Evolutionary conservation across 2,329 filamentous ascomycete genomes (phyloP).

Genomic region (Trichophyton verrucosum): DNA sequence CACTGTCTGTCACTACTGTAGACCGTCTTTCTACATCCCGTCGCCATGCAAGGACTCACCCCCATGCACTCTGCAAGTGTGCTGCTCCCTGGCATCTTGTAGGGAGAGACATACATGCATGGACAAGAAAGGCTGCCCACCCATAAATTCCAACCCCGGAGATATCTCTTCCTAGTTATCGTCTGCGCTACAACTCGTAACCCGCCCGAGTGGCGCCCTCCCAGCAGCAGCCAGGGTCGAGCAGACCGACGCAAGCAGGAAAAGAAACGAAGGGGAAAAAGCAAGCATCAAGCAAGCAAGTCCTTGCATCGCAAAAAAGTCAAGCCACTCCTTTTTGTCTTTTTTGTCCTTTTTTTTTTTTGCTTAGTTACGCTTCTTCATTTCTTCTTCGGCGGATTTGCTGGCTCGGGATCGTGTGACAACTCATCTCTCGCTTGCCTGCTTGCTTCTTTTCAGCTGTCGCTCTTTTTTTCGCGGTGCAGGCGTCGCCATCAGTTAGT

Average conservation of each 20-base stretch:
- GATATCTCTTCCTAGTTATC: neutral
- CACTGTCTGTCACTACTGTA: no score
- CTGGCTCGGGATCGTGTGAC: neutral
- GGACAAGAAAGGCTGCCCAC: neutral
- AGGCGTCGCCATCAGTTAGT: no score
- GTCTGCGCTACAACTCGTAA: neutral
- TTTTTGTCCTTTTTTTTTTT: neutral
- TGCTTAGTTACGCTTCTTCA: neutral
- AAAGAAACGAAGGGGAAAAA: neutral
- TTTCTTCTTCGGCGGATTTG: neutral
- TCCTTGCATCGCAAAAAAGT: neutral
- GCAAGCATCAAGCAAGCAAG: neutral
- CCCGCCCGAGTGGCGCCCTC: neutral
- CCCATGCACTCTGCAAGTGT: neutral
- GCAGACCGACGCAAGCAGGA: neutral
- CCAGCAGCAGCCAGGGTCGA: no score
- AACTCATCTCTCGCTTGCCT: slow-evolving; percentile 1
- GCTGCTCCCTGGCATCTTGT: neutral
- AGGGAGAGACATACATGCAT: neutral
- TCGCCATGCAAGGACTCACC: no score
- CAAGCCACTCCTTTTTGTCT: neutral
- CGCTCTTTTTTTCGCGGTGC: neutral
- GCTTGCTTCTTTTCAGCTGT: neutral
- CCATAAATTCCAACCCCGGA: neutral
- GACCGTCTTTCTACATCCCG: no score